Evolutionary conservation across 2,329 filamentous ascomycete genomes (phyloP), one percentile per base, ranked within the genome.

Genomic region (Shiraia sp.): DNA sequence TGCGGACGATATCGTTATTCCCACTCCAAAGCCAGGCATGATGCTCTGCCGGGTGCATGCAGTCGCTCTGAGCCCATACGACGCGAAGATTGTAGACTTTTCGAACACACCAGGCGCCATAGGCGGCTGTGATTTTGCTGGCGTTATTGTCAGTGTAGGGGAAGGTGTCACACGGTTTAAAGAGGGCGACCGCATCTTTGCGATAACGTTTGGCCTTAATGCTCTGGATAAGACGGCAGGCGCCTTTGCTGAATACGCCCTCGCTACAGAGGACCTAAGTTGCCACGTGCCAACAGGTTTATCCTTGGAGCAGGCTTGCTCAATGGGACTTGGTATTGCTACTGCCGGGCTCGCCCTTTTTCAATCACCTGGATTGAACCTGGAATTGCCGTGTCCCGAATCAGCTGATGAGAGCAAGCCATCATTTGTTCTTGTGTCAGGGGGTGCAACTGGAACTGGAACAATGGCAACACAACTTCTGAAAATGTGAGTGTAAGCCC

Each of bases 121-220:
- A 1, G 54, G 75, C 3, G 79, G 78, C 27, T 77, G 73, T 49
- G 76, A 79, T 51, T 77, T 69, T 41, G 61, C 74, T n/a, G 79
- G 79, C 29, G 64, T 69, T 2, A 73, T 81, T 13, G 72, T 76
- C 38, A 70, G 68, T 7, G 65, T 79, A 29, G 78, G 78, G 23
- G 53, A 62, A 5, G 63, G 68, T 2, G 75, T 80, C 6, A 74
- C 73, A 43, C 30, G 52, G 2, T 77, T 73, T 47, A 69, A 72
- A 37, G 58, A 57, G 35, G 78, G 78, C 14, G 77, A 80, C 51
- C 70, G 75, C 3, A 67, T 81, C 24, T 19, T 37, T 24, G 45
- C 19, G 22, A 36, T 36, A 6, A 39, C 27, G 26, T 36, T 40
- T 32, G 40, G 45, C 2, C 25, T 34, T 12, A 40, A 40, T 23